These are phyloP conservation scores for Bolboschoenoplectus hybrid DNA, from an alignment of 202 grass and related monocot genomes.

Conservation along the genomic window DNA sequence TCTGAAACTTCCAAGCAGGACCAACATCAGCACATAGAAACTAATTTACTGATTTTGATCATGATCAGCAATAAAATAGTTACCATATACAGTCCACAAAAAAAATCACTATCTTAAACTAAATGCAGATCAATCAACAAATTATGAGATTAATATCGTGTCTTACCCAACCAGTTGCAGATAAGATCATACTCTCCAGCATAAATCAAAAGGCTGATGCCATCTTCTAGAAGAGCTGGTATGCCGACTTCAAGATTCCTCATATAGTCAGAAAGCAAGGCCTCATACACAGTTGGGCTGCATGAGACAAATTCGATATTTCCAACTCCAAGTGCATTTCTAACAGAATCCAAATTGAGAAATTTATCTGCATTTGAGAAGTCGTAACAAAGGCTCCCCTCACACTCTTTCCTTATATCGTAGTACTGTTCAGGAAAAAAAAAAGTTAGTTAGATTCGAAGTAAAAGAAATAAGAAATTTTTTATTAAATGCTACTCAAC, in stretches of 20 bases:
- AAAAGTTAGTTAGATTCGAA: background rate
- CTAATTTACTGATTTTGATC: background rate
- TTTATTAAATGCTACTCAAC: background rate
- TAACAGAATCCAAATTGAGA: slow-evolving; percentile 66
- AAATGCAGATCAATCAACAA: slow-evolving; percentile 3
- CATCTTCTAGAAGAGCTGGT: slow-evolving; percentile 70
- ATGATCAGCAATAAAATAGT: background rate
- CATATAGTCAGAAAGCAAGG: slow-evolving; percentile 82
- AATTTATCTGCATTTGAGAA: slow-evolving; percentile 86
- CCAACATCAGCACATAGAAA: background rate
- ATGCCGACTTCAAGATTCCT: slow-evolving; percentile 91
- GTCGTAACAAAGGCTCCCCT: slow-evolving; percentile 79
- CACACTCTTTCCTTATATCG: slow-evolving; percentile 81
- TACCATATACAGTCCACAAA: background rate
- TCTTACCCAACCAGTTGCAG: slow-evolving; percentile 86
- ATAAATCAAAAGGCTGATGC: slow-evolving; percentile 75
- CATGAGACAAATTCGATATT: slow-evolving; percentile 79
- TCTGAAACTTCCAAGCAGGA: slow-evolving; percentile 10
- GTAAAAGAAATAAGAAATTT: background rate
- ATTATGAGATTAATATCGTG: background rate
- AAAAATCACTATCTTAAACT: background rate
- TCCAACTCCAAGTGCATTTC: slow-evolving; percentile 76
- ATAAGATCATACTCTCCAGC: slow-evolving; percentile 93
- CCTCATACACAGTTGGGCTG: slow-evolving; percentile 75
- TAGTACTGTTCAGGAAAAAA: slow-evolving; percentile 60